These are phyloP conservation scores for Heimioporus sp. DNA, from an alignment of 768 basidiomycete species.

Conservation along the genomic window DNA sequence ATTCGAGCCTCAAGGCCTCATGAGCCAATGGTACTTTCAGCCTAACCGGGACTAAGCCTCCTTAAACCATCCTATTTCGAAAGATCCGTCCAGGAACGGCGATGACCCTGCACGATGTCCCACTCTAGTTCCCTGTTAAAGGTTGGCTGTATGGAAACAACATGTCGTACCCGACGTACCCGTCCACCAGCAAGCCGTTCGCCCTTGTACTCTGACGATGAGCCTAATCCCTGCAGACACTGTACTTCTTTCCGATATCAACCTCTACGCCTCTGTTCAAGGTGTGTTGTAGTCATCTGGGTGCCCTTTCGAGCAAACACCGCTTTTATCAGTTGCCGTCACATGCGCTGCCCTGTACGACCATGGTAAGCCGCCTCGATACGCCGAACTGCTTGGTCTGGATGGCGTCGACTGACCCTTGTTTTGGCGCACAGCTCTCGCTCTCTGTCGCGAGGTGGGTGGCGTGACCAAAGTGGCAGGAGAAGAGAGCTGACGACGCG, in stretches of 20 bases:
- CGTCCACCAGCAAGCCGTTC: not conserved
- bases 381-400: not conserved
- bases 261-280: constrained; percentile 22
- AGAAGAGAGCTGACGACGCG: not conserved
- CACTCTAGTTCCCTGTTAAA: constrained; percentile 14
- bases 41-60: not conserved
- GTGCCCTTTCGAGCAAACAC: not conserved
- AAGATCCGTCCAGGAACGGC: not conserved
- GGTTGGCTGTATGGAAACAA: not conserved
- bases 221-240: constrained; percentile 19
- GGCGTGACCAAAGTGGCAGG: not conserved
- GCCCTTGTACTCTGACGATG: constrained; percentile 14
- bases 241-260: not conserved
- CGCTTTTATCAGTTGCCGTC: constrained; percentile 25
- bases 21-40: too few species aligned
- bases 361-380: constrained; percentile 16
- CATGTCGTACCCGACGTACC: not conserved
- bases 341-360: constrained; percentile 28
- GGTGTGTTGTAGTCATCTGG: constrained; percentile 6
- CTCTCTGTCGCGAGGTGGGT: constrained; percentile 28
- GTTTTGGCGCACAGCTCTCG: constrained; percentile 15
- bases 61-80: constrained; percentile 12
- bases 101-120: not conserved
- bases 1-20: not conserved
- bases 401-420: not conserved